These are phyloP conservation scores for Clarireedia sp. DNA, from an alignment of 2,329 filamentous ascomycete species.

Conservation along the genomic window DNA sequence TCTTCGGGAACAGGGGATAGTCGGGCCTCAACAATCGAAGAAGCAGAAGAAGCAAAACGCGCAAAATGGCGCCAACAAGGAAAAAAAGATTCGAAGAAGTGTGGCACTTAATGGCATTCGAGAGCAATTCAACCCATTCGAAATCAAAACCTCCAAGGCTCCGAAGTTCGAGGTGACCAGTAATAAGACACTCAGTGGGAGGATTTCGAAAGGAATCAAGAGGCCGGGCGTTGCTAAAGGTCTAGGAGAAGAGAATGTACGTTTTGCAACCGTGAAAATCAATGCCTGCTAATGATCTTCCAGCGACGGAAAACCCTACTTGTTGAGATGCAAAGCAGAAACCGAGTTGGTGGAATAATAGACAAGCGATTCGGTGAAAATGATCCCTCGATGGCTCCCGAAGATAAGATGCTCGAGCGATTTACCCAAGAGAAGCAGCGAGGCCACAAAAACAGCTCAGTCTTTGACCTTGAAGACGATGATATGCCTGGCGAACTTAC, in stretches of 20 bases:
- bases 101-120: constrained; percentile 78
- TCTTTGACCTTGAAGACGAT: constrained; percentile 88
- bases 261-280: constrained; percentile 20
- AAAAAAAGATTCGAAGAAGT: constrained; percentile 69
- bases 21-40: constrained; percentile 88
- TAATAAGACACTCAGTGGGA: constrained; percentile 43
- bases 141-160: constrained; percentile 72
- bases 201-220: constrained; percentile 49
- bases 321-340: constrained; percentile 71
- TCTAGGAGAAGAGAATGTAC: constrained; percentile 73
- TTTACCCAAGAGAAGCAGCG: constrained; percentile 83
- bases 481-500: constrained; percentile 64
- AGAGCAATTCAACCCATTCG: constrained; percentile 96
- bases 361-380: constrained; percentile 95
- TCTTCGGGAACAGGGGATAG: constrained; percentile 78
- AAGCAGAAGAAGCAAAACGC: constrained; percentile 77
- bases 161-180: constrained; percentile 82
- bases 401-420: constrained; percentile 84
- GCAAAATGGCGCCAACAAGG: constrained; percentile 55
- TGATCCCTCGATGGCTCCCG: constrained; percentile 85
- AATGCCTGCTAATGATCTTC: constrained; percentile 11
- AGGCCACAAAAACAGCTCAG: constrained; percentile 64
- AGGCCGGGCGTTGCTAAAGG: constrained; percentile 81
- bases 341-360: constrained; percentile 86
- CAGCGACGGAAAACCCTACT: constrained; percentile 15